These are phyloP conservation scores for Lactarius vividus DNA, from an alignment of 768 basidiomycete genomes.

Conservation along the genomic window DNA sequence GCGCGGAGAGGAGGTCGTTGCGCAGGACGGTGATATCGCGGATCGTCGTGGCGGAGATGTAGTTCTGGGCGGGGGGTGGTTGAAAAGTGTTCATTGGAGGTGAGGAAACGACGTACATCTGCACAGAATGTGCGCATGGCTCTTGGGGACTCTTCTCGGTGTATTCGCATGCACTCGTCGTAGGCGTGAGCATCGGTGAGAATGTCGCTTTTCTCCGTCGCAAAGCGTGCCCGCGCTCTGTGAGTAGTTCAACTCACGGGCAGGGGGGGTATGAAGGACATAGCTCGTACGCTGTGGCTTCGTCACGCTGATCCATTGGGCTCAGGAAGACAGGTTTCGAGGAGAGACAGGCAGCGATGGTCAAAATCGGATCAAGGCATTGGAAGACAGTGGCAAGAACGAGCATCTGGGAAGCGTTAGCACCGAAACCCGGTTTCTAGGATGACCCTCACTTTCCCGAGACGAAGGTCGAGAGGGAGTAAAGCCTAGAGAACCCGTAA, in stretches of 20 bases:
- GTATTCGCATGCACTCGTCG: conserved; percentile 54
- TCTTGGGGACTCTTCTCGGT: conserved; percentile 45
- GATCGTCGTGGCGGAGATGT: conserved; percentile 69
- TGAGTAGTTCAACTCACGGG: not conserved
- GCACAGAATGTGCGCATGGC: conserved; percentile 64
- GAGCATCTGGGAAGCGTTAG: conserved; percentile 64
- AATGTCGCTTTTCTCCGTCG: conserved; percentile 74
- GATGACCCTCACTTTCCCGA: conserved; percentile 62
- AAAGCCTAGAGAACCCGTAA: conserved; percentile 50
- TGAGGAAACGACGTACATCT: conserved; percentile 42
- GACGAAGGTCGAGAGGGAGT: conserved; percentile 83
- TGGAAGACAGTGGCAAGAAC: conserved; percentile 80
- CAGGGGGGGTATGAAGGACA: not conserved
- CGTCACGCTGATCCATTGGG: conserved; percentile 82
- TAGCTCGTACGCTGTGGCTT: conserved; percentile 56
- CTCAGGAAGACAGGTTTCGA: conserved; percentile 84
- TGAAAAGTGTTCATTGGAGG: not conserved
- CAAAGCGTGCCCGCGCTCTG: conserved; percentile 73
- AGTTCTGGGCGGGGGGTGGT: conserved; percentile 52
- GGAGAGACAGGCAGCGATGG: conserved; percentile 78
- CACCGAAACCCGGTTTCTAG: not conserved
- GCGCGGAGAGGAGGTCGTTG: conserved; percentile 69
- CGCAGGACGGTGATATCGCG: conserved; percentile 78
- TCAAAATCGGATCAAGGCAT: conserved; percentile 78
- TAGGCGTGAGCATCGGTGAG: conserved; percentile 81